Evolutionary conservation across 2,329 filamentous ascomycete genomes (phyloP).

Genomic region (Alternaria sp.): DNA sequence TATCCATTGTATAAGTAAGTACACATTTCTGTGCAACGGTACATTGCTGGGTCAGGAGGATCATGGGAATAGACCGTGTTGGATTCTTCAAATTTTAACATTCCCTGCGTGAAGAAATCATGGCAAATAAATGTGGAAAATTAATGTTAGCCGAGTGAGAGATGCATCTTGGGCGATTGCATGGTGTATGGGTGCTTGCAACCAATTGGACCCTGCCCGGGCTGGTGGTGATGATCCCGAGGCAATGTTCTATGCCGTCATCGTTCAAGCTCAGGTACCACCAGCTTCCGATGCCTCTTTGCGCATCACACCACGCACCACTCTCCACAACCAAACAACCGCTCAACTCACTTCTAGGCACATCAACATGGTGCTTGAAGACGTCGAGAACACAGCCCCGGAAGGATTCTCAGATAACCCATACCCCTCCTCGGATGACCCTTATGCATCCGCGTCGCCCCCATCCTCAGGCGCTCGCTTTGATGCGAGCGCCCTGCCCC

Average conservation of each 20-base stretch:
- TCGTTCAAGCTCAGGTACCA: slow-evolving; percentile 33
- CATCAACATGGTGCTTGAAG: slow-evolving; percentile 54
- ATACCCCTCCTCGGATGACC: slow-evolving; percentile 50
- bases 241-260: slow-evolving; percentile 37
- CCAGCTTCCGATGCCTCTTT: slow-evolving; percentile 19
- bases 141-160: not conserved
- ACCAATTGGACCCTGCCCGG: slow-evolving; percentile 15
- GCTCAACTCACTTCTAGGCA: slow-evolving; percentile 30
- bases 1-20: slow-evolving; percentile 26
- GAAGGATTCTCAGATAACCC: slow-evolving; percentile 45
- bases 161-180: slow-evolving; percentile 5
- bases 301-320: slow-evolving; percentile 10
- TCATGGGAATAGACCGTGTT: slow-evolving; percentile 23
- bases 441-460: slow-evolving; percentile 40
- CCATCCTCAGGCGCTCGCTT: slow-evolving; percentile 36
- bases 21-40: slow-evolving; percentile 11
- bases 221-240: slow-evolving; percentile 13
- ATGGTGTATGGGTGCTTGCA: slow-evolving; percentile 13
- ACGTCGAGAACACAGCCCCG: slow-evolving; percentile 42
- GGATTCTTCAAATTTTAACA: not conserved
- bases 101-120: not conserved
- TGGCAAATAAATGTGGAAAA: not conserved
- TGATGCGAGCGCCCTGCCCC: slow-evolving; percentile 51
- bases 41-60: slow-evolving; percentile 13
- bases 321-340: slow-evolving; percentile 47